A percentile compares a stretch with the other conserved stretches of the same genome.
Evolutionary conservation across 768 basidiomycete genomes (phyloP).

Genomic region (Gymnopilus junonius): DNA sequence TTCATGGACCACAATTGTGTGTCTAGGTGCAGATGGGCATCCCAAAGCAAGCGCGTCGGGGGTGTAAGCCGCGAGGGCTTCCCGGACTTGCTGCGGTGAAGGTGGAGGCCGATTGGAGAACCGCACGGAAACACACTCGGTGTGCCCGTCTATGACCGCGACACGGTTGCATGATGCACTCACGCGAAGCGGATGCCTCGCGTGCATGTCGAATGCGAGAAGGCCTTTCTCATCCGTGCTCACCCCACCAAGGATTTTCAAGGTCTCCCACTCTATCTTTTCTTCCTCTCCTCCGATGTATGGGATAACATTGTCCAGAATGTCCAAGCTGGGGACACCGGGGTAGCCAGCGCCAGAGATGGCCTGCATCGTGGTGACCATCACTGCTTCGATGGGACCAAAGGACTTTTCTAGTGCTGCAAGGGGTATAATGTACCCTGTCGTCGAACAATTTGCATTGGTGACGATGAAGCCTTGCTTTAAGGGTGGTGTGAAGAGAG

Average conservation of each 20-base stretch:
- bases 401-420: slow-evolving; percentile 88
- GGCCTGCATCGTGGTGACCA: slow-evolving; percentile 97
- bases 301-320: slow-evolving; percentile 95
- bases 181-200: slow-evolving; percentile 78
- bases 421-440: slow-evolving; percentile 90
- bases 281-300: slow-evolving; percentile 95
- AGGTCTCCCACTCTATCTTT: slow-evolving; percentile 98
- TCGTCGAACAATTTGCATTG: slow-evolving; percentile 98
- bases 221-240: slow-evolving; percentile 53
- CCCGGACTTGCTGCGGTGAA: slow-evolving; percentile 83
- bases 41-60: slow-evolving; percentile 76
- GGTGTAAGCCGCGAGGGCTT: slow-evolving; percentile 75
- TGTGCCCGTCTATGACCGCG: slow-evolving; percentile 95
- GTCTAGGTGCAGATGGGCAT: slow-evolving; percentile 84
- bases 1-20: slow-evolving; percentile 82
- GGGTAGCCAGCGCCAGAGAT: slow-evolving; percentile 99
- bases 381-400: slow-evolving; percentile 89
- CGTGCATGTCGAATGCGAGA: slow-evolving; percentile 85
- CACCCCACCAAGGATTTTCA: slow-evolving; percentile 94
- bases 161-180: slow-evolving; percentile 96
- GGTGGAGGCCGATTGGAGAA: slow-evolving; percentile 84
- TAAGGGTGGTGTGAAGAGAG: slow-evolving; percentile 66
- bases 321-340: slow-evolving; percentile 86
- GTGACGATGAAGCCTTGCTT: slow-evolving; percentile 94
- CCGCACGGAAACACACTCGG: slow-evolving; percentile 84